Conservation (phyloP, 352 stramenopile species). For the Pythium phragmiticola region DNA sequence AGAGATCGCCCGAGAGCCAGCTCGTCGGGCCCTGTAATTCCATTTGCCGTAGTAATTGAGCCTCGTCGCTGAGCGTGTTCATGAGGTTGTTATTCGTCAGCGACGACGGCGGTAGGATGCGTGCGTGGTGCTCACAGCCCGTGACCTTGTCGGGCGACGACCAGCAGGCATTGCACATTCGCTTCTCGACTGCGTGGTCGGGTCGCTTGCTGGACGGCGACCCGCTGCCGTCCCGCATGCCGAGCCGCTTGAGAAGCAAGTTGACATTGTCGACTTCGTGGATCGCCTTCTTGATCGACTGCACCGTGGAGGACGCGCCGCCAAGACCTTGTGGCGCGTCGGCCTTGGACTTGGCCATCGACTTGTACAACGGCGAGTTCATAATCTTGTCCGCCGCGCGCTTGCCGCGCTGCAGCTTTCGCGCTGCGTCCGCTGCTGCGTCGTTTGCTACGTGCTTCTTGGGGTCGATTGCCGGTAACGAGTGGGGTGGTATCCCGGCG, state of each 20-base stretch:
- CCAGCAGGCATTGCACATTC: conserved; percentile 85
- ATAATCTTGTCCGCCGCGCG: conserved; percentile 55
- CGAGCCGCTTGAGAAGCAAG: conserved; percentile 67
- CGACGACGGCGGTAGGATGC: conserved; percentile 28
- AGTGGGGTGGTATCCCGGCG: neutral
- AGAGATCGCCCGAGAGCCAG: conserved; percentile 81
- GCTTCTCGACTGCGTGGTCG: conserved; percentile 70
- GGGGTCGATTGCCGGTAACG: conserved; percentile 36
- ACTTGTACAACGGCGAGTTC: conserved; percentile 73
- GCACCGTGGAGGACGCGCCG: conserved; percentile 9
- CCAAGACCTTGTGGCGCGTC: conserved; percentile 30
- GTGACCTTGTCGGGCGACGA: conserved; percentile 52
- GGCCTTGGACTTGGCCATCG: conserved; percentile 51
- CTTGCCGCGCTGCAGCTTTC: conserved; percentile 31
- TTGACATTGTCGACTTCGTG: conserved; percentile 74
- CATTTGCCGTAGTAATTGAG: conserved; percentile 41
- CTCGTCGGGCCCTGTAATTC: conserved; percentile 75
- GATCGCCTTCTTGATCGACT: conserved; percentile 58
- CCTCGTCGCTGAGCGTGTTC: conserved; percentile 55
- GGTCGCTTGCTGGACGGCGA: conserved; percentile 36
- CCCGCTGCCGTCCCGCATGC: conserved; percentile 37
- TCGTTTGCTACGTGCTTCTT: conserved; percentile 9
- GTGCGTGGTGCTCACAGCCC: conserved; percentile 60
- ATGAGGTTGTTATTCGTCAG: conserved; percentile 33
- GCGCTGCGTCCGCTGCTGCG: conserved; percentile 14